Evolutionary conservation across 768 basidiomycete genomes (phyloP).

Genomic region (Collybiopsis confluens): DNA sequence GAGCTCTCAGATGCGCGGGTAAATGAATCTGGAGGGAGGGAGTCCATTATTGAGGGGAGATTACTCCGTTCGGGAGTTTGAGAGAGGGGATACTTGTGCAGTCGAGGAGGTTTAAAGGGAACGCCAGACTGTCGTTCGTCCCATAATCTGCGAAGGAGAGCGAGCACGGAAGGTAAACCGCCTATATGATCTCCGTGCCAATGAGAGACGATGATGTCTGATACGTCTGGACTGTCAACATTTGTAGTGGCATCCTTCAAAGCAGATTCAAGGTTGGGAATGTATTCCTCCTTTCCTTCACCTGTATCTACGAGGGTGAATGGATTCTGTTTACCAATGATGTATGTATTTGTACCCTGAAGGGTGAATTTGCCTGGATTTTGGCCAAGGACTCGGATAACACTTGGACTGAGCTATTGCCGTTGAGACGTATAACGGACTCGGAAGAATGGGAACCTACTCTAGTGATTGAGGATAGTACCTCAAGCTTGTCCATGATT

Average conservation of each 20-base stretch:
- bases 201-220: slow-evolving; percentile 90
- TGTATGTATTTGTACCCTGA: slow-evolving; percentile 91
- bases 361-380: slow-evolving; percentile 89
- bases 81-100: slow-evolving; percentile 68
- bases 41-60: slow-evolving; percentile 35
- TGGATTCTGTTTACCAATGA: slow-evolving; percentile 66
- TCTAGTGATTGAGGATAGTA: slow-evolving; percentile 48
- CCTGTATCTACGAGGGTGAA: slow-evolving; percentile 83
- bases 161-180: slow-evolving; percentile 69
- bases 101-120: slow-evolving; percentile 60
- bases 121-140: slow-evolving; percentile 36
- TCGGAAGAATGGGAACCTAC: too few species aligned
- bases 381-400: slow-evolving; percentile 75
- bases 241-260: slow-evolving; percentile 37
- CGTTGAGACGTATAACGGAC: too few species aligned
- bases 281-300: slow-evolving; percentile 67
- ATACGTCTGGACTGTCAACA: slow-evolving; percentile 52
- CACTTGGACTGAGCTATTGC: slow-evolving; percentile 69
- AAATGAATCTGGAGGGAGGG: slow-evolving; percentile 42
- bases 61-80: slow-evolving; percentile 23
- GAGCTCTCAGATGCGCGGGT: slow-evolving; percentile 37
- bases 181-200: slow-evolving; percentile 85
- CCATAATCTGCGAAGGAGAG: slow-evolving; percentile 64
- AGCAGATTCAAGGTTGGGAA: slow-evolving; percentile 58
- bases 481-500: slow-evolving; percentile 53